phyloP scores from a whole-genome alignment of 805 yeast genomes.

The Hanseniaspora lachancei region DNA sequence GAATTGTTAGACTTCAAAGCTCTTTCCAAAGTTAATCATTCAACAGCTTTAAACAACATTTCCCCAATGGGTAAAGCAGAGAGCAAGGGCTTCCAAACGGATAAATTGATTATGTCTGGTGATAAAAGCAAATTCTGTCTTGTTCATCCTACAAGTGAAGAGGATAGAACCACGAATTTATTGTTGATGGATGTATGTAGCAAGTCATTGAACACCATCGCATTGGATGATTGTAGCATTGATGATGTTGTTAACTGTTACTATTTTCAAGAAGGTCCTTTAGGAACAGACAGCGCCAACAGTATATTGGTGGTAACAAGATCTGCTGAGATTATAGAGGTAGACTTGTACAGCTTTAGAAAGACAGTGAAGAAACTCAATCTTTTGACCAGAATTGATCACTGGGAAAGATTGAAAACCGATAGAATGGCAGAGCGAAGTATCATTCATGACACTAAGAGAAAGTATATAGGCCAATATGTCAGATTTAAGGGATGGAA shows the following conservation, averaged over 20 bases:
- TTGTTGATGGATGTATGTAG: not conserved
- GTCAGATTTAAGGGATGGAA: slow-evolving; percentile 12
- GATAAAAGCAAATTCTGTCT: not conserved
- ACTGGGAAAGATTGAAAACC: slow-evolving; percentile 8
- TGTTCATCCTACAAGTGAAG: not conserved
- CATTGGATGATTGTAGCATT: not conserved
- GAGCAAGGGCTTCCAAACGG: not conserved
- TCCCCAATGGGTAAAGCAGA: not conserved
- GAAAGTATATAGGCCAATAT: slow-evolving; percentile 12
- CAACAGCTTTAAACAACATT: no score
- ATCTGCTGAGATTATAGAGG: slow-evolving; percentile 6
- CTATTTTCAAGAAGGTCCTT: slow-evolving; percentile 9
- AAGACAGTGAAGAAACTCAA: not conserved
- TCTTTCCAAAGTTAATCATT: not conserved
- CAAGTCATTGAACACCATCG: not conserved
- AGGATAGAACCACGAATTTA: not conserved
- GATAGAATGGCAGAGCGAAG: slow-evolving; percentile 12
- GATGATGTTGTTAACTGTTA: not conserved
- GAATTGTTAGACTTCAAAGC: not conserved
- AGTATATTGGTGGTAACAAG: not conserved
- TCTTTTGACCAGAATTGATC: not conserved
- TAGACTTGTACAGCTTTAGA: not conserved
- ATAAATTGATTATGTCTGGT: not conserved
- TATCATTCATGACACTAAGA: not conserved
- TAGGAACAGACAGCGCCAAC: slow-evolving; percentile 5